Conservation (phyloP, 2,329 filamentous ascomycete genomes). For the Aspergillus candidus region DNA sequence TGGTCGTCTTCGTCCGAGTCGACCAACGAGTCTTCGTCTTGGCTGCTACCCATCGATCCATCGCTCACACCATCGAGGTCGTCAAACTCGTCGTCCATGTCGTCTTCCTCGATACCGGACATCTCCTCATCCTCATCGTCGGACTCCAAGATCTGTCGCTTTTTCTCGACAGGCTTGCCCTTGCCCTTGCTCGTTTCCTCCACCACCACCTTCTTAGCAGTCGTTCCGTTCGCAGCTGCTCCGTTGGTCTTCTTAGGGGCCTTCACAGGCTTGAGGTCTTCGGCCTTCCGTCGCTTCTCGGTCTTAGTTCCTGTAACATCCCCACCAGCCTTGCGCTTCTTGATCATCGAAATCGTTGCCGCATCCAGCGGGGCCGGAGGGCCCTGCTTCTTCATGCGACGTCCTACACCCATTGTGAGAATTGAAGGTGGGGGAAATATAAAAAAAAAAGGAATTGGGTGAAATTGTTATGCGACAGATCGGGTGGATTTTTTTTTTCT, state of each 20-base stretch:
- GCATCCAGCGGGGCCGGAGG: conserved; percentile 77
- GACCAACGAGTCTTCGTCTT: conserved; percentile 52
- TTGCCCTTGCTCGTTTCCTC: conserved; percentile 23
- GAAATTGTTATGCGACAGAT: conserved; percentile 10
- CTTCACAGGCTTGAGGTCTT: conserved; percentile 38
- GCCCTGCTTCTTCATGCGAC: conserved; percentile 95
- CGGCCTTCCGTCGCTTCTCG: conserved; percentile 60
- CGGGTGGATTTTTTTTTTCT: conserved; percentile 18
- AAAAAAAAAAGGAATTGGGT: conserved; percentile 5
- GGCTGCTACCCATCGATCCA: conserved; percentile 49
- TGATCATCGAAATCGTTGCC: conserved; percentile 50
- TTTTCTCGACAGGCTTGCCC: conserved; percentile 35
- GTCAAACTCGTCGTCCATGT: conserved; percentile 44
- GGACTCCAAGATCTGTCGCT: conserved; percentile 30
- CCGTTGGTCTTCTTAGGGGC: conserved; percentile 27
- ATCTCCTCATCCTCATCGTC: conserved; percentile 33
- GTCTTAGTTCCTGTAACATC: conserved; percentile 46
- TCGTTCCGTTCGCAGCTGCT: conserved; percentile 14
- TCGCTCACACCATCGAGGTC: conserved; percentile 37
- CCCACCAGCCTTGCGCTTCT: conserved; percentile 78
- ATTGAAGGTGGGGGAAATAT: conserved; percentile 5
- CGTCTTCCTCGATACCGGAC: conserved; percentile 26
- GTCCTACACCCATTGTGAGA: conserved; percentile 72
- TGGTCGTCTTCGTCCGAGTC: conserved; percentile 64
- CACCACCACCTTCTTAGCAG: conserved; percentile 26